A percentile compares a stretch with the other conserved stretches of the same genome.
Conservation (phyloP, 176 grass and related monocot species). For the Aegilops longissima region DNA sequence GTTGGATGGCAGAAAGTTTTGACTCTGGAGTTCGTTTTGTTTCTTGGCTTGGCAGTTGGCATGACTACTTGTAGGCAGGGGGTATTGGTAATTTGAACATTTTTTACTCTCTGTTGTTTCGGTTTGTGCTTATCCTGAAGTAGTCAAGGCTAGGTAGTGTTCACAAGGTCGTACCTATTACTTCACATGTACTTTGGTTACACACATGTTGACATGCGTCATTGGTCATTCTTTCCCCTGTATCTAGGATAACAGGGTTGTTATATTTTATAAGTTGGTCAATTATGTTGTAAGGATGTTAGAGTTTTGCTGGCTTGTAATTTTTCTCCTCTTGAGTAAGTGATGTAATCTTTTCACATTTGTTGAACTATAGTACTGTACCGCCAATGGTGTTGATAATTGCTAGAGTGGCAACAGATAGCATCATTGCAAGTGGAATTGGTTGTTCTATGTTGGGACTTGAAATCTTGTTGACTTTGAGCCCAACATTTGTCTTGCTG, state of each 20-base stretch:
- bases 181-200: not conserved
- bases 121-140: not conserved
- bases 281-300: conserved; percentile 26
- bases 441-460: not conserved
- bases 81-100: not conserved
- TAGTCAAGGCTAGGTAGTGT: not conserved
- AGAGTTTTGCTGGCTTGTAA: not conserved
- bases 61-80: not conserved
- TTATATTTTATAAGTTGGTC: conserved; percentile 4
- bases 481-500: not conserved
- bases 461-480: not conserved
- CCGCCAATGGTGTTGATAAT: not conserved
- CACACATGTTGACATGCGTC: not conserved
- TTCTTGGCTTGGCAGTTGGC: not conserved
- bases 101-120: conserved; percentile 8
- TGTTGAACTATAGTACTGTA: not conserved
- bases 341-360: not conserved
- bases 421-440: not conserved
- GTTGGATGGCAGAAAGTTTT: conserved; percentile 5
- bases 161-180: not conserved
- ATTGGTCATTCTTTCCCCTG: conserved; percentile 29
- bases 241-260: conserved; percentile 22
- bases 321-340: not conserved
- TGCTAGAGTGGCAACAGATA: conserved; percentile 4
- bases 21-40: not conserved